Evolutionary conservation across 371 early-diverging fungal species (phyloP), one percentile per base, ranked within the genome.

Genomic region (Phascolomyces articulosus): DNA sequence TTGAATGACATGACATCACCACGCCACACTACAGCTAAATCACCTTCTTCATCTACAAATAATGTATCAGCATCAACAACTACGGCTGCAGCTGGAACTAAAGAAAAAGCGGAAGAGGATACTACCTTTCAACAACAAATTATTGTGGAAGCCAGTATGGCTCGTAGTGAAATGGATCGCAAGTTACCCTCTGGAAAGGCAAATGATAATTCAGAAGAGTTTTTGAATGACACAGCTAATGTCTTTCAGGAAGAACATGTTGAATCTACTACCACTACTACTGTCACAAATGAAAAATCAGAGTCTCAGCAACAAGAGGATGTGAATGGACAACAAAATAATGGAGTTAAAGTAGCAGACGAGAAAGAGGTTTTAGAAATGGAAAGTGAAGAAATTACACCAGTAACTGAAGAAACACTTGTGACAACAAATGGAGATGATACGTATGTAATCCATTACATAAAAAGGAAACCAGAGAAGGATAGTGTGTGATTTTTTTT

Each of bases 61-160:
- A 34, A 34, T 34, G 2, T 2, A 0, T 34, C 34, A 16, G 44
- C 44, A 44, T 0, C 44, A 44, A 44, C 44, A 7, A 2, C 11
- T 34, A 16, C 31, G 34, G n/a, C n/a, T n/a, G n/a, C n/a, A n/a
- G n/a, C n/a, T n/a, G 23, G 29, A 21, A 60, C 18, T 8, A 59
- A 44, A n/a, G n/a, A n/a, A 34, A 20, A 51, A 7, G 51, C 44
- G n/a, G 44, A 38, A 24, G 40, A 68, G 2, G 62, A 47, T 1
- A 58, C 60, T 10, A 62, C 71, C 1, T 79, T 75, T 59, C 78
- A 79, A 44, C 72, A 82, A 24, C 78, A 82, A 40, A 82, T 82
- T 28, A 75, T 82, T 68, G 79, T 71, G 23, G 82, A 82, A 56
- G 82, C 82, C 21, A 79, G 72, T 55, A 77, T 75, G 75, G 82